Conservation (phyloP, 2,329 filamentous ascomycete genomes). For the Cladosporium sp. region DNA sequence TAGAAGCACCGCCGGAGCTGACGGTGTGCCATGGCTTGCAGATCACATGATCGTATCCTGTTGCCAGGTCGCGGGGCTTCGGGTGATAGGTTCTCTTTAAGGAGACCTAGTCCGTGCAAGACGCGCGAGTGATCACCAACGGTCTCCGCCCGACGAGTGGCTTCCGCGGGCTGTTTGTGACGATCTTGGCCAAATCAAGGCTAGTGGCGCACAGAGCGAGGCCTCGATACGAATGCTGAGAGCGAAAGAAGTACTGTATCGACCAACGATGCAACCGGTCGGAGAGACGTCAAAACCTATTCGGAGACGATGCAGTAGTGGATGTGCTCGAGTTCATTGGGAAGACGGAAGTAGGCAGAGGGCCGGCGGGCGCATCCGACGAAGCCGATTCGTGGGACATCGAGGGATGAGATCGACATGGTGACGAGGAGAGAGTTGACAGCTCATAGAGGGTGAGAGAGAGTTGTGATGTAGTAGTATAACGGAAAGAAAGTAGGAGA, state of each 20-base stretch:
- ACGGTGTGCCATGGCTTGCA: neutral
- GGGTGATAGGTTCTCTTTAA: neutral
- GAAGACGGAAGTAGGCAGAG: slow-evolving; percentile 5
- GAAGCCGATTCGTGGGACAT: slow-evolving; percentile 4
- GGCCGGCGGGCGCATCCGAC: neutral
- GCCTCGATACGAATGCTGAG: neutral
- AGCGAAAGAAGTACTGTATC: neutral
- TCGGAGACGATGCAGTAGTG: neutral
- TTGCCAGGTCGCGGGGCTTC: neutral
- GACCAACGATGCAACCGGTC: neutral
- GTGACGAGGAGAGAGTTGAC: no score
- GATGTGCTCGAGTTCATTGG: neutral
- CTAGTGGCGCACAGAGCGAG: neutral
- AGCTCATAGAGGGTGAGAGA: no score
- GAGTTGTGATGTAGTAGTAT: no score
- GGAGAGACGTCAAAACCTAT: neutral
- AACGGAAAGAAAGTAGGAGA: no score
- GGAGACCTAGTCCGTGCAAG: neutral
- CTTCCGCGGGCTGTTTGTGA: no score
- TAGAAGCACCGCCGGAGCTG: neutral
- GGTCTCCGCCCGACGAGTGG: no score
- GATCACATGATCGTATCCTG: neutral
- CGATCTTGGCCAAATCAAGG: no score
- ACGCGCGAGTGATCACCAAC: neutral
- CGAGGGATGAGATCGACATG: neutral